Base-by-base conservation (phyloP, 1,284 basidiomycete species). In the Cystobasidium pallidum region DNA sequence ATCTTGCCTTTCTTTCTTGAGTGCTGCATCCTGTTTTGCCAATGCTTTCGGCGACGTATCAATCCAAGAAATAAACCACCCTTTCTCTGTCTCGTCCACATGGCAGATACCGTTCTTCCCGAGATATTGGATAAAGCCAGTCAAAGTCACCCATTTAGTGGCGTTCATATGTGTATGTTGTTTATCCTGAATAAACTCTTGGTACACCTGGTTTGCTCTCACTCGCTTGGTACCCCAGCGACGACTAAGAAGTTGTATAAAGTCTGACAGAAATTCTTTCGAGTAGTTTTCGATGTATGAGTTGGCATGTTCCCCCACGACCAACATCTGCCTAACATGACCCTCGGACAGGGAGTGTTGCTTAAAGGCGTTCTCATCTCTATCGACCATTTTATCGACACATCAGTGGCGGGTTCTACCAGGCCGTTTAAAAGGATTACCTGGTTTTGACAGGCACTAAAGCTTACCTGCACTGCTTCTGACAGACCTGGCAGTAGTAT, bases 1-100 rank as follows among this genome's bases (percentile, higher is more conserved):
- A 63, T 91, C 91, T 39, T 89, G 86, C 8, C 94, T 86, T 78
- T 99, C 94, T 82, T 95, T 94, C 85, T 96, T 96, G 83, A 91
- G 82, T 32, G 88, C 87, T 39, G 93, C 91, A 81, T 92, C 90
- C 88, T 94, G 81, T 75, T 71, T 76, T 28, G 91, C 91, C 36
- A 98, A 84, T 2, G 96, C 94, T 77, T 92, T 91, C 1, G 96
- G 94, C 70, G 90, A 91, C 80, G 87, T 97, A 81, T 99, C 96
- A 73, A 99, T 91, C 95, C 96, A 99, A 49, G 89, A 88, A 76
- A 99, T 86, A 82, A 92, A 98, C 88, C 92, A 94, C 2, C 94
- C 95, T 83, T 97, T 94, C 82, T 98, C 95, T 61, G 92, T 96
- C 83, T 99, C 95, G 80, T 99, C 95, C 26, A 97, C 96, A 75